Percentiles rank a stretch among this genome's conserved stretches.
phyloP scores from a whole-genome alignment of 2,329 filamentous ascomycete genomes.

The Colletotrichum sublineola region DNA sequence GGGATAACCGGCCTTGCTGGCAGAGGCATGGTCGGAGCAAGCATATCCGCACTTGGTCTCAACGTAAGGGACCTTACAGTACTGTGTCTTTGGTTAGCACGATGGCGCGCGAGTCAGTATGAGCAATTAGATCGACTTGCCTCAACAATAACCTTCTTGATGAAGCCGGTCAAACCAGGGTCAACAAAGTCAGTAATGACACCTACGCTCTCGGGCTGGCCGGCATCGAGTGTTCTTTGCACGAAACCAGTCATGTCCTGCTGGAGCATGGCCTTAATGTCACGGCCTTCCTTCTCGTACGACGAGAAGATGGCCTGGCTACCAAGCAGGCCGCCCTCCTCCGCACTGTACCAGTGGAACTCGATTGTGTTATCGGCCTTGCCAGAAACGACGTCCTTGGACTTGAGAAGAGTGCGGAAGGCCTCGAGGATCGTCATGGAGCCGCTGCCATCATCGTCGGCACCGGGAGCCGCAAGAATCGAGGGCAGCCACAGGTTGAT shows the following conservation, averaged over 20 bases:
- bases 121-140: constrained; percentile 51
- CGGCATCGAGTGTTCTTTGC: constrained; percentile 84
- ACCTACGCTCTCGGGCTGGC: constrained; percentile 86
- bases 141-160: constrained; percentile 86
- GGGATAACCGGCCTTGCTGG: constrained; percentile 80
- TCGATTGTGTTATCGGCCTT: constrained; percentile 88
- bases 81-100: constrained; percentile 59
- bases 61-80: constrained; percentile 89
- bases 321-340: constrained; percentile 88
- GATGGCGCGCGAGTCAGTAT: constrained; percentile 44
- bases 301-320: constrained; percentile 89
- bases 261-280: constrained; percentile 96
- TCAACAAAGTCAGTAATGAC: constrained; percentile 96
- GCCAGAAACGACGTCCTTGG: constrained; percentile 77
- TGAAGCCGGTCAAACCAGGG: constrained; percentile 84
- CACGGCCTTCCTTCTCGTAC: constrained; percentile 79
- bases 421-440: constrained; percentile 96
- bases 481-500: constrained; percentile 93
- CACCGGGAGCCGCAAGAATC: constrained; percentile 86
- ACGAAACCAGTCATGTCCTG: constrained; percentile 98
- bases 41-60: constrained; percentile 92
- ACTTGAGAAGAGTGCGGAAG: constrained; percentile 82
- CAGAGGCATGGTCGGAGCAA: constrained; percentile 81
- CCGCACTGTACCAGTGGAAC: constrained; percentile 96
- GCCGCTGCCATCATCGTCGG: constrained; percentile 95